Evolutionary conservation across 495 filamentous ascomycete species (phyloP).

Genomic region (Geoglossum glabrum): DNA sequence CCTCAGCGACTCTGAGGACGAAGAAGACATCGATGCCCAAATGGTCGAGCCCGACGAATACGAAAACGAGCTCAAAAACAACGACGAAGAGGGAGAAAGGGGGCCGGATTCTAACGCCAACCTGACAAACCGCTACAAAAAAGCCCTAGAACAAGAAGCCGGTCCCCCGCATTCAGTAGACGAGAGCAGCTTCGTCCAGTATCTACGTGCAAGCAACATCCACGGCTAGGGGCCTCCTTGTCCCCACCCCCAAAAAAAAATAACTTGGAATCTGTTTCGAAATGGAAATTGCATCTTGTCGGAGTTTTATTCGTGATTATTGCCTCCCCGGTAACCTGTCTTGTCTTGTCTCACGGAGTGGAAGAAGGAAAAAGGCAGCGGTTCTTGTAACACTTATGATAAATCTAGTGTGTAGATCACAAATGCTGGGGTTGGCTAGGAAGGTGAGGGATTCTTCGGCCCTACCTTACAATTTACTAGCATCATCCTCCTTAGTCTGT

Average conservation of each 20-base stretch:
- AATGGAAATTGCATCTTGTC: not conserved
- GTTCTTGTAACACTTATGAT: too few species aligned
- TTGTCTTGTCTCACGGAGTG: too few species aligned
- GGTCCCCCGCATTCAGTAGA: constrained; percentile 15
- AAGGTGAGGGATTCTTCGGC: too few species aligned
- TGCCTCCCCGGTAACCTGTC: too few species aligned
- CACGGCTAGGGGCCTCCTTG: not conserved
- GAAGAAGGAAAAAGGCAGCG: too few species aligned
- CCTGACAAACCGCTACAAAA: constrained; percentile 37
- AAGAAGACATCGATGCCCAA: constrained; percentile 12
- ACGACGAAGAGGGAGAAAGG: constrained; percentile 15
- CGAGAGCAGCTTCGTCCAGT: constrained; percentile 40
- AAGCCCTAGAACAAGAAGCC: constrained; percentile 28
- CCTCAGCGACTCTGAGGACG: constrained; percentile 39
- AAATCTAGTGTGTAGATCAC: too few species aligned
- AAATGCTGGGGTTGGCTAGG: too few species aligned
- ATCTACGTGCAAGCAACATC: constrained; percentile 18
- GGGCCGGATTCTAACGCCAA: constrained; percentile 20
- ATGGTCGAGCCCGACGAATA: constrained; percentile 27
- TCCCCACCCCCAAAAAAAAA: too few species aligned
- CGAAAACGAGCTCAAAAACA: constrained; percentile 29
- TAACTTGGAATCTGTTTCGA: too few species aligned
- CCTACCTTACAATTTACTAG: too few species aligned
- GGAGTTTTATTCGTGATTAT: not conserved
- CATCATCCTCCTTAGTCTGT: too few species aligned